Evolutionary conservation across 108 stramenopile species (phyloP), one percentile per base, ranked within the genome.

Genomic region (Epipyxis sp.): DNA sequence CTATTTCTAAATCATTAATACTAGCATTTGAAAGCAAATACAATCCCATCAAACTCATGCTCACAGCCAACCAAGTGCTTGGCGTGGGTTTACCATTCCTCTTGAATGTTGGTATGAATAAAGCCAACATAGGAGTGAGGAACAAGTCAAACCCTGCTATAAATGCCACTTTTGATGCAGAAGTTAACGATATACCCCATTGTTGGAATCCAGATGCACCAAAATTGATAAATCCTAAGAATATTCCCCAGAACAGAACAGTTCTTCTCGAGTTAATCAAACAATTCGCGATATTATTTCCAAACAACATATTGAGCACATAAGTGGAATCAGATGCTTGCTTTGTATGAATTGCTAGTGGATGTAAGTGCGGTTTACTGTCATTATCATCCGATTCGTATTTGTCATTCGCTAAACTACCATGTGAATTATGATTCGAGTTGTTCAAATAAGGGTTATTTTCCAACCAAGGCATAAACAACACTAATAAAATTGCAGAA

Each of bases 121-220:
- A 25, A 29, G 61, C 61, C 6, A 65, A 25, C 3, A 65, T 65
- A 29, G 61, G 61, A 10, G 61, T 65, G 6, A 65, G 61, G 25
- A 65, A 65, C 61, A 65, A 32, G 25, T 65, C 61, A 37, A 65
- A 65, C 30, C 61, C 61, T 13, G 61, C 61, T 10, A 65, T 65
- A 32, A 65, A 65, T 3, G 61, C 61, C 46, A 50, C 46, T 25
- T 65, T 65, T 10, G 20, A 32, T 29, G 25, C 61, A 32, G 61
- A 29, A 10, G 61, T 65, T 10, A 65, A 13, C 13, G 61, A 32
- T 16, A 65, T 65, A 13, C 61, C 61, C 61, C 27, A 29, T 65
- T 65, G 61, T 25, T 65, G 61, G 10, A 65, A 32, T 10, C 13
- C 3, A 10, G 61, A 65, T 16, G 30, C 61, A 29, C 20, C 3